phyloP scores from a whole-genome alignment of 495 filamentous ascomycete genomes.

The Neurospora sp. region DNA sequence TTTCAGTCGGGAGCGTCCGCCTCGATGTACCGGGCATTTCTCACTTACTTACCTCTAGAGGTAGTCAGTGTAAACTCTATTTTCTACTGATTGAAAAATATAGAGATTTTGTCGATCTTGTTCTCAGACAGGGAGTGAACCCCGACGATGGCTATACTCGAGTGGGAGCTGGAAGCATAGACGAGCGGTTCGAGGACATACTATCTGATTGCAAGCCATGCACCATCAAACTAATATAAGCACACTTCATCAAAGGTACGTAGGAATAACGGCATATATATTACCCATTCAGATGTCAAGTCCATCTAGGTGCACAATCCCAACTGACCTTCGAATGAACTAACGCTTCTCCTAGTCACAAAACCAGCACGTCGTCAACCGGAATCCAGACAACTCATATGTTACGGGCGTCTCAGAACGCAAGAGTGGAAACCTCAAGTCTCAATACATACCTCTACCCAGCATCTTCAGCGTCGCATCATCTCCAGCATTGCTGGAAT shows the following conservation, averaged over 20 bases:
- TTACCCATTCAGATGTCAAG: not conserved
- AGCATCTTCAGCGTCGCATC: too few relatives aligned
- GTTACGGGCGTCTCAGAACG: not conserved
- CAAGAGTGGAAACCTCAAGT: not conserved
- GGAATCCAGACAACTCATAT: not conserved
- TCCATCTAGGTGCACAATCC: not conserved
- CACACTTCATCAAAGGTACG: not conserved
- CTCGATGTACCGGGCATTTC: not conserved
- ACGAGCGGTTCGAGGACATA: not conserved
- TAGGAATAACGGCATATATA: not conserved
- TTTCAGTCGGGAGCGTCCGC: not conserved
- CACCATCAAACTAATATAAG: not conserved
- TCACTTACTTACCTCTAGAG: not conserved
- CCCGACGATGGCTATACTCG: not conserved
- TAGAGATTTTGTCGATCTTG: rapidly evolving
- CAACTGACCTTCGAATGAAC: not conserved
- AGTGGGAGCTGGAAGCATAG: not conserved
- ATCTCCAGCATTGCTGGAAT: too few relatives aligned
- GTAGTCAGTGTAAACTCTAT: not conserved
- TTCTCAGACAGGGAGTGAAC: not conserved
- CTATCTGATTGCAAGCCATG: not conserved
- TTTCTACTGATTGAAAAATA: not conserved
- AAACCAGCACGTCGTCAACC: not conserved
- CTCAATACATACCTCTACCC: too few relatives aligned
- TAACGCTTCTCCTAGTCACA: not conserved